Base-by-base conservation (phyloP, 2,329 filamentous ascomycete species). In the Mycosphaerella sp. region DNA sequence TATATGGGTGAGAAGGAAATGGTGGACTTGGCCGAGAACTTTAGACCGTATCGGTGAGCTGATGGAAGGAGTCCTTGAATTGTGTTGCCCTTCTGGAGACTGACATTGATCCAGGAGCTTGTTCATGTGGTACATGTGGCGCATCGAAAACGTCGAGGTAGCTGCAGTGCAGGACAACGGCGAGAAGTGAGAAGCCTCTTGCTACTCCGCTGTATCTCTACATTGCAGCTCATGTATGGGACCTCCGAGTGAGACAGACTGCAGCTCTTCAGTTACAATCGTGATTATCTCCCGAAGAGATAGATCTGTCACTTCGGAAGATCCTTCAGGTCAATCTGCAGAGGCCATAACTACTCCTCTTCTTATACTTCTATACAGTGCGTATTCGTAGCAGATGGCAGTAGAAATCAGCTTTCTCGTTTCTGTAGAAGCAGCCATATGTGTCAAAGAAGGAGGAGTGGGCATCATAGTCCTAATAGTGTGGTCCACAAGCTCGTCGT, bases 81-180 rank as follows among this genome's bases (percentile, higher is more conserved):
- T 35, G 48, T n/a, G 32, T 12, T 1, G n/a, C 18, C 6, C 6
- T 21, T 21, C 21, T 41, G 54, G 52, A 59, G 57, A 56, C 39
- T 39, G 41, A 21, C 21, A n/a, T 32, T 3, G 37, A 4, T 21
- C 21, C 46, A 84, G 90, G 65, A 93, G 85, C 62, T 68, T 96
- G 39, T 95, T 95, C 64, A 96, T 96, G 90, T 96, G 90, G 90
- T 95, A 95, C 67, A 95, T 95, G 87, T 96, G 91, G 90, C 77
- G 59, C 18, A 57, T 61, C 12, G 59, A 61, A 39, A 54, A 60
- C 21, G 55, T 59, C n/a, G 46, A 60, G 35, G 54, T 56, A 1
- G 42, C 40, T 10, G 59, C 58, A 21, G 52, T 62, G 1, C 51
- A 62, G 42, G 52, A 62, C 37, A 58, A 60, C 45, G 51, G 41